Percentiles rank a stretch among this genome's conserved stretches.
Conservation (phyloP, 768 basidiomycete species). For the Suillus tomentosus region DNA sequence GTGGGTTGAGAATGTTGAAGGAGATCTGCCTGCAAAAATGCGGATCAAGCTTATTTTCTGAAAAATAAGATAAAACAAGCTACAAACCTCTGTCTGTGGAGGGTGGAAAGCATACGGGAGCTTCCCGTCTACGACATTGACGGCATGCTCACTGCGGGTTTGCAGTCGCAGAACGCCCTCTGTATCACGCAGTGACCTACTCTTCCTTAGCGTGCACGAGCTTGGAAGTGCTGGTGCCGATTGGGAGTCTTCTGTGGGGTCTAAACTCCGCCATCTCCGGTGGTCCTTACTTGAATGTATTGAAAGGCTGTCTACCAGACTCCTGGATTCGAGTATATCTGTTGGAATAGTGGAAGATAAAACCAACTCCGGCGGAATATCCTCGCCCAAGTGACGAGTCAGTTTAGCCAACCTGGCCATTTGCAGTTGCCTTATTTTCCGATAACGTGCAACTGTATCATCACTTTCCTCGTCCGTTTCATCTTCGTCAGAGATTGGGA, state of each 20-base stretch:
- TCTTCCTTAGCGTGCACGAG: constrained; percentile 26
- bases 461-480: constrained; percentile 14
- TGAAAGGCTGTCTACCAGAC: neutral
- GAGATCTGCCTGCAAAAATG: constrained; percentile 8
- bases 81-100: neutral
- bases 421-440: constrained; percentile 26
- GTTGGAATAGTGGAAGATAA: constrained; percentile 14
- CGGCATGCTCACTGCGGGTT: neutral
- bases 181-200: constrained; percentile 30
- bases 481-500: constrained; percentile 15
- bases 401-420: constrained; percentile 39
- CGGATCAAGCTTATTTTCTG: constrained; percentile 11
- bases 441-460: constrained; percentile 6
- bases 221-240: neutral
- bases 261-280: constrained; percentile 23
- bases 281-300: constrained; percentile 9
- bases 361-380: constrained; percentile 40
- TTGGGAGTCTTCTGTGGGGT: constrained; percentile 12
- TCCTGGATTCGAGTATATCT: neutral
- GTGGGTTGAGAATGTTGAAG: neutral
- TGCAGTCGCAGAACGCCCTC: neutral
- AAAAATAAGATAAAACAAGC: neutral
- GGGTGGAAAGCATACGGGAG: neutral
- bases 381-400: constrained; percentile 39
- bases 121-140: neutral